These are phyloP conservation scores for Ottelia alismoides DNA, from an alignment of 106 monocot species.

Conservation along the genomic window DNA sequence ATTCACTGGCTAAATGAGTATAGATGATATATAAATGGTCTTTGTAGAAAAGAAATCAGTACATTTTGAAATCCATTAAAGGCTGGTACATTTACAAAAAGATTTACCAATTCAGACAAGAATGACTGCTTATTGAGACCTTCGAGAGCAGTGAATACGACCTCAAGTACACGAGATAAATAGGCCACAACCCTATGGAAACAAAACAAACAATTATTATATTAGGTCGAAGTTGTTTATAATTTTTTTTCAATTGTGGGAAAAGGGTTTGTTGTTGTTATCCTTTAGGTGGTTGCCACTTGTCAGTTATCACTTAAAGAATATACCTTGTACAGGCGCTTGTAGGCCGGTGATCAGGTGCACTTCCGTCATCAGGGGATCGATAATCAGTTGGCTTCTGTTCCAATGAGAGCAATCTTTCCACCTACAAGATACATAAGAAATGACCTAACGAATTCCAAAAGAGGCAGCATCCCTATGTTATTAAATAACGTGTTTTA, in stretches of 20 bases:
- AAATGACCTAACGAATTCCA: too few species aligned
- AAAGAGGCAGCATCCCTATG: too few species aligned
- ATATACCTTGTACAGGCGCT: neutral
- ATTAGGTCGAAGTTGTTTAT: neutral
- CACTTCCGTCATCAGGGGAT: constrained; percentile 70
- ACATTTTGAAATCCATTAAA: too few species aligned
- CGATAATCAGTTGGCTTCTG: constrained; percentile 94
- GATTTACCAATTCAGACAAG: constrained; percentile 72
- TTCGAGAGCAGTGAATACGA: constrained; percentile 90
- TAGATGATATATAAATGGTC: too few species aligned
- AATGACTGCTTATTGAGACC: constrained; percentile 98
- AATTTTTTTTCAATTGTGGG: neutral
- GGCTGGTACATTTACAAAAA: constrained; percentile 4
- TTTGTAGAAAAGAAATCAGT: too few species aligned
- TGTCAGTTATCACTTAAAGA: neutral
- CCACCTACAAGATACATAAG: too few species aligned
- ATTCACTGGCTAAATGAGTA: too few species aligned
- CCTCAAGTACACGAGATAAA: constrained; percentile 90
- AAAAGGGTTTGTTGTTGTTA: neutral
- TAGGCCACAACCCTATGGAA: constrained; percentile 78
- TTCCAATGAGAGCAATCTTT: constrained; percentile 75
- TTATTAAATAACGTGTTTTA: too few species aligned
- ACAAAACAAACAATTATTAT: neutral
- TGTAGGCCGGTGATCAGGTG: neutral
- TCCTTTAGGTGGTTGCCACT: neutral